Evolutionary conservation across 2,329 filamentous ascomycete species (phyloP).

Genomic region (Calonectria henricotiae): DNA sequence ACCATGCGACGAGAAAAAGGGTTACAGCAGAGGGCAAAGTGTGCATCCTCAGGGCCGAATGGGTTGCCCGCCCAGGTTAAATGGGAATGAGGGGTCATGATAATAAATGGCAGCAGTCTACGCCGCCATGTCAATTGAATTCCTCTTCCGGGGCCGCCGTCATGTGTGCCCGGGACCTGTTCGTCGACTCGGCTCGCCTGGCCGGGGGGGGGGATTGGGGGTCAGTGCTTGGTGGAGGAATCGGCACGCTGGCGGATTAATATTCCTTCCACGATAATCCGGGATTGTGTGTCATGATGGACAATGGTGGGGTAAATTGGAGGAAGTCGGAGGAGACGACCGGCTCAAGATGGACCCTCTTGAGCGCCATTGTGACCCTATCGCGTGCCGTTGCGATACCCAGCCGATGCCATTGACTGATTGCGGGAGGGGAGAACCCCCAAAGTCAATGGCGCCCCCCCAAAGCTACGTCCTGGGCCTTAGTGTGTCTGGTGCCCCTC

Average conservation of each 20-base stretch:
- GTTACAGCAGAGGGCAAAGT: constrained; percentile 29
- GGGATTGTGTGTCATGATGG: constrained; percentile 33
- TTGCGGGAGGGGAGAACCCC: constrained; percentile 44
- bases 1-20: constrained; percentile 31
- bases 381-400: constrained; percentile 44
- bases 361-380: constrained; percentile 37
- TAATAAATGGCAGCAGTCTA: constrained; percentile 22
- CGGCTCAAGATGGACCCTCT: constrained; percentile 44
- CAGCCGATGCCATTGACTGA: constrained; percentile 35
- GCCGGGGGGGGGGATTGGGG: constrained; percentile 16
- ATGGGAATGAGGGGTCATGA: constrained; percentile 24
- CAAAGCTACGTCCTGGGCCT: constrained; percentile 30
- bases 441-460: constrained; percentile 43
- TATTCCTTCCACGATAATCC: constrained; percentile 48
- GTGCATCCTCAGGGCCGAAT: constrained; percentile 26
- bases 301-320: constrained; percentile 39
- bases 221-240: constrained; percentile 49
- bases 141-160: constrained; percentile 11
- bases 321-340: constrained; percentile 10
- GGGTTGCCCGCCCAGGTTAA: constrained; percentile 17
- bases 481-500: constrained; percentile 41
- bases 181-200: not conserved
- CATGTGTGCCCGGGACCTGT: not conserved
- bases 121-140: constrained; percentile 25
- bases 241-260: constrained; percentile 43